A percentile compares a stretch with the other conserved stretches of the same genome.
These are phyloP conservation scores for Yamadazyma aaseri DNA, from an alignment of 1,139 yeast genomes.

Conservation along the genomic window DNA sequence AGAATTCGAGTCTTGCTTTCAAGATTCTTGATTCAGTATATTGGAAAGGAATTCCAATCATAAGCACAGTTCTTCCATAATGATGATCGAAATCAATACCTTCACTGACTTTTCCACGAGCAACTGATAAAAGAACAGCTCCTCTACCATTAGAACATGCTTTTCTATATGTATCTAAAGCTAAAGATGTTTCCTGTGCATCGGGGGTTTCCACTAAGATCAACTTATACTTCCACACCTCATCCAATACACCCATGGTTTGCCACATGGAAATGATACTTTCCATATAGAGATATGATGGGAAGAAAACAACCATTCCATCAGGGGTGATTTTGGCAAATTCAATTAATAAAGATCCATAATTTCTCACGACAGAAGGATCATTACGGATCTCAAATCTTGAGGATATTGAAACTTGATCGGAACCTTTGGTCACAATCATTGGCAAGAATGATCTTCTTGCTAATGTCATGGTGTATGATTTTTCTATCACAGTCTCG, in stretches of 20 bases:
- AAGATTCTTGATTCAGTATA: constrained; percentile 95
- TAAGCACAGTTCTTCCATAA: constrained; percentile 93
- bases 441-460: constrained; percentile 90
- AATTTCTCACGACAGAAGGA: constrained; percentile 95
- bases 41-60: constrained; percentile 99
- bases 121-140: constrained; percentile 92
- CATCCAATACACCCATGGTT: constrained; percentile 94
- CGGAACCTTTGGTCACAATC: constrained; percentile 96
- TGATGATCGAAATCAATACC: constrained; percentile 99
- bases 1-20: constrained; percentile 89
- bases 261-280: constrained; percentile 98
- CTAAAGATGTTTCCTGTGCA: constrained; percentile 96
- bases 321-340: constrained; percentile 96
- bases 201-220: constrained; percentile 98
- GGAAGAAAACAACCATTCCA: constrained; percentile 97
- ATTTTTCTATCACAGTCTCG: constrained; percentile 90
- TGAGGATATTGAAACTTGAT: constrained; percentile 94
- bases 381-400: constrained; percentile 96
- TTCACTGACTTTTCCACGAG: constrained; percentile 98
- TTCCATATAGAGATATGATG: constrained; percentile 96
- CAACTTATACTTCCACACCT: constrained; percentile 95
- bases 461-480: constrained; percentile 93
- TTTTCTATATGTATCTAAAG: constrained; percentile 89
- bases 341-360: constrained; percentile 88
- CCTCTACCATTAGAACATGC: constrained; percentile 99